Evolutionary conservation across 179 eudicot species (phyloP).

Genomic region (Vitellaria paradoxa): DNA sequence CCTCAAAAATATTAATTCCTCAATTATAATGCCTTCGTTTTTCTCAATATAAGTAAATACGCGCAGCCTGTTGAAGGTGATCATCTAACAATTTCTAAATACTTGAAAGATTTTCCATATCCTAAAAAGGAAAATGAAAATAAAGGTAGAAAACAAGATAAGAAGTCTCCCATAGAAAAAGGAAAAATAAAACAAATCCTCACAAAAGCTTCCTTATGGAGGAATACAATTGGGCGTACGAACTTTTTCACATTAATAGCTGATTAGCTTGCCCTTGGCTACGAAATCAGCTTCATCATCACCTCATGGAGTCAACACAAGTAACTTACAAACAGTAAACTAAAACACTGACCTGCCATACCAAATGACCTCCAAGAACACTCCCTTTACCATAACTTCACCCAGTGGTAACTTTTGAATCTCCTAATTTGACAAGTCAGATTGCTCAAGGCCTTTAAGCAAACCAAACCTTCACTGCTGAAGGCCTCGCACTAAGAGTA

Average conservation of each 20-base stretch:
- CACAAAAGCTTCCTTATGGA: neutral
- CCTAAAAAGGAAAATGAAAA: no score
- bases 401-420: neutral
- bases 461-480: neutral
- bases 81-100: no score
- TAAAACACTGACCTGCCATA: neutral
- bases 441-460: constrained; percentile 1
- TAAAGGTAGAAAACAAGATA: no score
- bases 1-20: no score
- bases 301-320: neutral
- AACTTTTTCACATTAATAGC: no score
- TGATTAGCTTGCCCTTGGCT: neutral
- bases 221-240: neutral
- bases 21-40: no score
- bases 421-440: neutral
- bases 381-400: neutral
- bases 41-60: no score
- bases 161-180: no score
- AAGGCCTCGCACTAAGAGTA: neutral
- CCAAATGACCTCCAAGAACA: neutral
- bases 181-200: neutral
- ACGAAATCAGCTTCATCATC: neutral
- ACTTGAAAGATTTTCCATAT: no score
- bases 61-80: no score
- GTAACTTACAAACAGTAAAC: neutral